Conservation (phyloP, 257 asterid species). For the Solanum ossicruentum region DNA sequence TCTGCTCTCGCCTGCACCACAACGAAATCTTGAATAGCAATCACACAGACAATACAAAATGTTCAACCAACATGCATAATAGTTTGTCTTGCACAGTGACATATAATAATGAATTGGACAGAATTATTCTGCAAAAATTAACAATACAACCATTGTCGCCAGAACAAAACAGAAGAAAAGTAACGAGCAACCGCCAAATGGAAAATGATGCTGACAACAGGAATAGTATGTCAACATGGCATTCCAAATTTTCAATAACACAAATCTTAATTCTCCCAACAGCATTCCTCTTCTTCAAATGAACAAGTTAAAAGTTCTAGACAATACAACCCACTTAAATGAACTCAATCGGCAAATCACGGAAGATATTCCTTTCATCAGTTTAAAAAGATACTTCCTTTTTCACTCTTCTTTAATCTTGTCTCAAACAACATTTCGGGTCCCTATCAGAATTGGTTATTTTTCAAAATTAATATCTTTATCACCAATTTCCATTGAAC, state of each 20-base stretch:
- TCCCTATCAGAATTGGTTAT: background rate
- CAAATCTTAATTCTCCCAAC: background rate
- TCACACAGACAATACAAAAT: background rate
- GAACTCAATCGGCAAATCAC: background rate
- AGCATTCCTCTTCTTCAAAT: background rate
- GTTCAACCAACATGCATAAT: background rate
- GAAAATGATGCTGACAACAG: background rate
- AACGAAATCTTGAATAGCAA: background rate
- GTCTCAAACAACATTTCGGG: background rate
- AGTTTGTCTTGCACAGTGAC: background rate
- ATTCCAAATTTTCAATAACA: background rate
- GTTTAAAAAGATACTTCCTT: background rate
- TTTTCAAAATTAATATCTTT: background rate
- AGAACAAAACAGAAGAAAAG: background rate
- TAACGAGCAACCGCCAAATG: background rate
- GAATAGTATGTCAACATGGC: background rate
- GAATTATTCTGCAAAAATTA: background rate
- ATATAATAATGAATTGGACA: background rate
- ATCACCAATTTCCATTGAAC: background rate
- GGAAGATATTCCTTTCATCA: background rate
- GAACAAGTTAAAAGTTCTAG: background rate
- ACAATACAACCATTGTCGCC: background rate
- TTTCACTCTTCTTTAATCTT: background rate
- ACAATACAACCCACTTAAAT: background rate
- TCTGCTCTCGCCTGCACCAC: slow-evolving; percentile 80